Evolutionary conservation across 768 basidiomycete species (phyloP).

Genomic region (Leucocoprinus birnbaumii): DNA sequence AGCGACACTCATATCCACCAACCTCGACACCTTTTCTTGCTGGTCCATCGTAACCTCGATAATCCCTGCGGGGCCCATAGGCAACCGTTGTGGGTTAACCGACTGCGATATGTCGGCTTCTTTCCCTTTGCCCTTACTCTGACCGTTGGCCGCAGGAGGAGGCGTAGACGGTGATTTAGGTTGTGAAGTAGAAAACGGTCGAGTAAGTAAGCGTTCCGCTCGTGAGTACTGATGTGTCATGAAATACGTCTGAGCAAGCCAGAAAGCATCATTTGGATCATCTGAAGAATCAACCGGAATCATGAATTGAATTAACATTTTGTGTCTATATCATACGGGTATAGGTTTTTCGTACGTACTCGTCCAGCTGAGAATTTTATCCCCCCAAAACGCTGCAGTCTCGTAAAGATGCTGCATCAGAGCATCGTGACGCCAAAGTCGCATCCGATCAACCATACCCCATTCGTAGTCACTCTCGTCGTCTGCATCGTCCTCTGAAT

Average conservation of each 20-base stretch:
- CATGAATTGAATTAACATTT: background rate
- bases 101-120: constrained; percentile 39
- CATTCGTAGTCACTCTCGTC: constrained; percentile 65
- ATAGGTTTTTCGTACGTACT: constrained; percentile 48
- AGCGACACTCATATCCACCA: constrained; percentile 93
- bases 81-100: constrained; percentile 38
- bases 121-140: constrained; percentile 59
- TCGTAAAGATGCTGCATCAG: constrained; percentile 98
- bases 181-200: constrained; percentile 68
- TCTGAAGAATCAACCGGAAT: constrained; percentile 41
- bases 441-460: constrained; percentile 93
- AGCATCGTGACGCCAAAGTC: constrained; percentile 96
- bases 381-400: constrained; percentile 98
- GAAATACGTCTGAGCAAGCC: constrained; percentile 98
- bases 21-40: constrained; percentile 64
- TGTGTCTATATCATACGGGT: background rate
- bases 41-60: constrained; percentile 65
- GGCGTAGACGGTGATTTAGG: constrained; percentile 36
- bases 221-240: constrained; percentile 94
- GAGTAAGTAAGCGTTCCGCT: constrained; percentile 85
- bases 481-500: constrained; percentile 57
- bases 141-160: constrained; percentile 38
- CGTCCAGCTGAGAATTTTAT: constrained; percentile 95
- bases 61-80: constrained; percentile 70
- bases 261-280: constrained; percentile 97